A percentile compares a stretch with the other conserved stretches of the same genome.
These are phyloP conservation scores for Alternaria metachromatica DNA, from an alignment of 2,329 filamentous ascomycete species.

Conservation along the genomic window DNA sequence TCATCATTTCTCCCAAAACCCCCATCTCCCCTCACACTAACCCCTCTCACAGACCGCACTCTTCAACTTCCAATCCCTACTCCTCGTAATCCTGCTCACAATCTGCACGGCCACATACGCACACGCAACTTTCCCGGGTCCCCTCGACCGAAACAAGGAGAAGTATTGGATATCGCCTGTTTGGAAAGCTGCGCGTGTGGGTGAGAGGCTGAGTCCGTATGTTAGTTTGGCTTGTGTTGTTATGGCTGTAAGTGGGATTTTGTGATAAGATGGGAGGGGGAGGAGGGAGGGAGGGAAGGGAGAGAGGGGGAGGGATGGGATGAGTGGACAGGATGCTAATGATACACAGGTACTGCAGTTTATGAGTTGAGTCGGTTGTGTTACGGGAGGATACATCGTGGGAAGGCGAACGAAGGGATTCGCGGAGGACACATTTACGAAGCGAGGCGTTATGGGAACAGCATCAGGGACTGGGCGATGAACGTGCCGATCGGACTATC, in stretches of 20 bases:
- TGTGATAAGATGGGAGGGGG: neutral
- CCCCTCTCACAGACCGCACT: conserved; percentile 78
- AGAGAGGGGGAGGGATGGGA: neutral
- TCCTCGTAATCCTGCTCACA: conserved; percentile 90
- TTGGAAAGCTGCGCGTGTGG: conserved; percentile 94
- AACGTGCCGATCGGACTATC: neutral
- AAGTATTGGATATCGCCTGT: conserved; percentile 83
- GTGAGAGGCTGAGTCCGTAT: conserved; percentile 92
- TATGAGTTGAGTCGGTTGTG: conserved; percentile 26
- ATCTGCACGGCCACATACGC: conserved; percentile 96
- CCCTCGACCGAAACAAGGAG: conserved; percentile 92
- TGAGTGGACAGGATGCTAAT: neutral
- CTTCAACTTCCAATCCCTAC: conserved; percentile 98
- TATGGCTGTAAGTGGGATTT: conserved; percentile 75
- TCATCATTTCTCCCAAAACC: too few species aligned
- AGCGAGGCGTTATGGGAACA: neutral
- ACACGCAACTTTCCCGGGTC: conserved; percentile 85
- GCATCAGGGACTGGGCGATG: neutral
- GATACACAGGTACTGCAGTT: conserved; percentile 34
- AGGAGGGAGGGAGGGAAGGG: too few species aligned
- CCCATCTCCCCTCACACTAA: too few species aligned
- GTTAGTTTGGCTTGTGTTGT: conserved; percentile 90
- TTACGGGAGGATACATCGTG: neutral
- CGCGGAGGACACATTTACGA: neutral
- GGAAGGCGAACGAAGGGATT: neutral